Evolutionary conservation across 176 grass and related monocot species (phyloP).

Genomic region (Zizania latifolia): DNA sequence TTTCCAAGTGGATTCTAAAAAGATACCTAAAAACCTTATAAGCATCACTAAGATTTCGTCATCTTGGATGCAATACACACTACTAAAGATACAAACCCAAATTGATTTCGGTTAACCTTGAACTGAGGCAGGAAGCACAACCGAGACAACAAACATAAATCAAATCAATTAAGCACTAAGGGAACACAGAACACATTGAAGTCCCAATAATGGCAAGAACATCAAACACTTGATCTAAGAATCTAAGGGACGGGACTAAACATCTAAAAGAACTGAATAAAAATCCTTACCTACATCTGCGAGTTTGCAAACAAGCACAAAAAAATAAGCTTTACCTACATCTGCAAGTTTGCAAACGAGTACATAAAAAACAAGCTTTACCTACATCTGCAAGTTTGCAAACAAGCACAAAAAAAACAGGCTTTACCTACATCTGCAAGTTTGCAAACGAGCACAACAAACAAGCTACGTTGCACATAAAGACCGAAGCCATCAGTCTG

Average conservation of each 20-base stretch:
- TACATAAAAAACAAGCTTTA: too few species aligned
- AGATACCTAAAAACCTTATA: neutral
- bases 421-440: neutral
- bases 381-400: too few species aligned
- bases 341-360: too few species aligned
- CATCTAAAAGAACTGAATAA: neutral
- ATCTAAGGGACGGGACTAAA: neutral
- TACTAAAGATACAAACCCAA: neutral
- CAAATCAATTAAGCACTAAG: neutral
- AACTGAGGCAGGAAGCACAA: neutral
- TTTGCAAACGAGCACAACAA: neutral
- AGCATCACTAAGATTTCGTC: neutral
- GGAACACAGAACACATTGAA: neutral
- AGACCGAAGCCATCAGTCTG: neutral
- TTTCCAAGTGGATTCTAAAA: neutral
- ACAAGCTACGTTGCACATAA: neutral
- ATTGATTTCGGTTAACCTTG: neutral
- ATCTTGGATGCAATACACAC: neutral
- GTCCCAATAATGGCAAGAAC: neutral
- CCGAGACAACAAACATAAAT: neutral
- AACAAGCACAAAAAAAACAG: too few species aligned
- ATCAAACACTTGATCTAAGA: neutral
- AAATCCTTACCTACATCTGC: neutral
- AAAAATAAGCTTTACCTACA: too few species aligned
- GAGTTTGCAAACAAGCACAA: too few species aligned